phyloP scores from a whole-genome alignment of 805 yeast species.

The Saccharomyces jurei region DNA sequence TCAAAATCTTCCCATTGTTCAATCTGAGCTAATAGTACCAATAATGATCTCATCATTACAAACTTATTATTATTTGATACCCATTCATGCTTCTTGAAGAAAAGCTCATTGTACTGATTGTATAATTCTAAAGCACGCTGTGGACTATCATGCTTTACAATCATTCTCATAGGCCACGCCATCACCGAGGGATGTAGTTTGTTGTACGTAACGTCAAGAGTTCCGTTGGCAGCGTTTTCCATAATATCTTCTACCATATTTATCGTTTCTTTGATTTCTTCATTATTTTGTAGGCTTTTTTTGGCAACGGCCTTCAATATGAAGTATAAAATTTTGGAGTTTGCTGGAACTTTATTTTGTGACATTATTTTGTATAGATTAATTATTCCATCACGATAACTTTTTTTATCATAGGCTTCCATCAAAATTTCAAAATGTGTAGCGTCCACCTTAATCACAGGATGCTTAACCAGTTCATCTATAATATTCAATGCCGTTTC shows the following conservation, averaged over 20 bases:
- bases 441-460: conserved; percentile 10
- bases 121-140: conserved; percentile 29
- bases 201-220: conserved; percentile 14
- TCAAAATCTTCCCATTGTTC: conserved; percentile 29
- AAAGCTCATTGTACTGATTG: conserved; percentile 25
- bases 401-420: conserved; percentile 22
- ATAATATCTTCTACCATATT: conserved; percentile 27
- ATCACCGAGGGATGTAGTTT: conserved; percentile 29
- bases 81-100: conserved; percentile 19
- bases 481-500: conserved; percentile 16
- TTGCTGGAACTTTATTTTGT: conserved; percentile 17
- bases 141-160: conserved; percentile 27
- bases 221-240: conserved; percentile 19
- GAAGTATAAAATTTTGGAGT: conserved; percentile 25
- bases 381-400: conserved; percentile 24
- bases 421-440: conserved; percentile 28
- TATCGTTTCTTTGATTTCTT: conserved; percentile 25
- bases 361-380: conserved; percentile 22
- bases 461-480: conserved; percentile 13
- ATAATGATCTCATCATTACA: conserved; percentile 26
- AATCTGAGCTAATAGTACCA: conserved; percentile 26
- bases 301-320: conserved; percentile 28
- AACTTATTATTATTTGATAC: conserved; percentile 20
- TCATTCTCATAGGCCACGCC: conserved; percentile 30
- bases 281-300: conserved; percentile 21